Evolutionary conservation across 495 filamentous ascomycete genomes (phyloP).

Genomic region (Xylaria longipes): DNA sequence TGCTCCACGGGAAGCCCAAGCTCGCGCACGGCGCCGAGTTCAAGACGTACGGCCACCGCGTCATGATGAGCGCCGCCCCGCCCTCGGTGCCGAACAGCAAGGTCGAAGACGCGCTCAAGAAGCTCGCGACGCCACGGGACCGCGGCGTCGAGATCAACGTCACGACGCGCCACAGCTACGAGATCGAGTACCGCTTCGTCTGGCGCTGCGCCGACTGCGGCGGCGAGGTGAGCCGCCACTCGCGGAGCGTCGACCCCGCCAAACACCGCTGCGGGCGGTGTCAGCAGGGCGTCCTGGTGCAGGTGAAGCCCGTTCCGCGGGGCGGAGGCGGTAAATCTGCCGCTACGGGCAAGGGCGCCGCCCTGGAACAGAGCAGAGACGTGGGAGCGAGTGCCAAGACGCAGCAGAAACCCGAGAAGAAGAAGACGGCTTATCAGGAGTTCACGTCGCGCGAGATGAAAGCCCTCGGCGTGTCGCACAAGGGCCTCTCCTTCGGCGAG

Average conservation of each 20-base stretch:
- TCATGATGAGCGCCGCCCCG: constrained; percentile 44
- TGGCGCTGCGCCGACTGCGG: constrained; percentile 80
- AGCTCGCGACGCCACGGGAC: constrained; percentile 15
- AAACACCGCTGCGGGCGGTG: constrained; percentile 75
- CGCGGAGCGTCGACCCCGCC: constrained; percentile 74
- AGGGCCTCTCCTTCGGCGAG: constrained; percentile 59
- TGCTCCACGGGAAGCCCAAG: constrained; percentile 70
- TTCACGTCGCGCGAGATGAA: constrained; percentile 66
- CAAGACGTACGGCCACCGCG: constrained; percentile 67
- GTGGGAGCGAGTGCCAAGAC: neutral
- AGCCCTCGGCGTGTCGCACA: constrained; percentile 56
- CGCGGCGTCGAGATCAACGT: constrained; percentile 62
- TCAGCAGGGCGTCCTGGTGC: constrained; percentile 67
- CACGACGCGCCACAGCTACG: constrained; percentile 85
- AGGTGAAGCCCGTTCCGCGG: constrained; percentile 80
- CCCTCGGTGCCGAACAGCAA: constrained; percentile 42
- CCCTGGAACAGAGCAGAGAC: neutral
- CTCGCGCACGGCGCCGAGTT: constrained; percentile 85
- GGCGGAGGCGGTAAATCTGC: constrained; percentile 31
- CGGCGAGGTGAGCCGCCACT: constrained; percentile 76
- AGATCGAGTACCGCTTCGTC: constrained; percentile 87
- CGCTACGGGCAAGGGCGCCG: neutral
- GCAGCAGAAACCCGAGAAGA: constrained; percentile 35
- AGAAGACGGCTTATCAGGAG: constrained; percentile 62
- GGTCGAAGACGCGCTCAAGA: no score